Percentiles rank a stretch among this genome's conserved stretches.
Conservation (phyloP, 768 basidiomycete species). For the Lepiota venenata region DNA sequence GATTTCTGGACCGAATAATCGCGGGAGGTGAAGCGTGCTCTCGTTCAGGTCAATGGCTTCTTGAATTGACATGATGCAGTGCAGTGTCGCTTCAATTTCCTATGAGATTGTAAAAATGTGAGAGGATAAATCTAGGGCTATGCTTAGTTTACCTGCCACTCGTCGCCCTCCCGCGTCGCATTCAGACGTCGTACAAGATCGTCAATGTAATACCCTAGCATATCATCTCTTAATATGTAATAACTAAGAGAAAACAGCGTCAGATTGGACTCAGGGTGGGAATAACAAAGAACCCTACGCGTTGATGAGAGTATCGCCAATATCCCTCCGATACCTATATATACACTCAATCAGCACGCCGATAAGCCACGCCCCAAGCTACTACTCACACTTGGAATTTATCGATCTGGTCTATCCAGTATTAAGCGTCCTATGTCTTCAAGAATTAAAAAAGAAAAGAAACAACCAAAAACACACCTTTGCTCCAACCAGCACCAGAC, state of each 20-base stretch:
- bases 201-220: constrained; percentile 69
- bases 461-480: constrained; percentile 48
- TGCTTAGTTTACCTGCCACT: constrained; percentile 66
- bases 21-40: constrained; percentile 48
- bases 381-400: constrained; percentile 70
- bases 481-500: constrained; percentile 52
- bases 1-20: constrained; percentile 71
- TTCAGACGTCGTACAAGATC: constrained; percentile 57
- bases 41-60: constrained; percentile 68
- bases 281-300: constrained; percentile 48
- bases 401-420: constrained; percentile 67
- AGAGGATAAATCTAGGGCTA: background rate
- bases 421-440: constrained; percentile 9
- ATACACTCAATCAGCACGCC: background rate
- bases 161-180: constrained; percentile 35
- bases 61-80: constrained; percentile 83
- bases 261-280: background rate
- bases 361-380: background rate
- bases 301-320: constrained; percentile 86
- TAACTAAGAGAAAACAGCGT: constrained; percentile 46
- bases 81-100: constrained; percentile 85
- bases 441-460: background rate
- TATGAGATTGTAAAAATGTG: constrained; percentile 23
- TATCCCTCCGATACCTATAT: constrained; percentile 74
- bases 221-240: constrained; percentile 82